Base-by-base conservation (phyloP, 495 filamentous ascomycete genomes). In the Lepraria neglecta region DNA sequence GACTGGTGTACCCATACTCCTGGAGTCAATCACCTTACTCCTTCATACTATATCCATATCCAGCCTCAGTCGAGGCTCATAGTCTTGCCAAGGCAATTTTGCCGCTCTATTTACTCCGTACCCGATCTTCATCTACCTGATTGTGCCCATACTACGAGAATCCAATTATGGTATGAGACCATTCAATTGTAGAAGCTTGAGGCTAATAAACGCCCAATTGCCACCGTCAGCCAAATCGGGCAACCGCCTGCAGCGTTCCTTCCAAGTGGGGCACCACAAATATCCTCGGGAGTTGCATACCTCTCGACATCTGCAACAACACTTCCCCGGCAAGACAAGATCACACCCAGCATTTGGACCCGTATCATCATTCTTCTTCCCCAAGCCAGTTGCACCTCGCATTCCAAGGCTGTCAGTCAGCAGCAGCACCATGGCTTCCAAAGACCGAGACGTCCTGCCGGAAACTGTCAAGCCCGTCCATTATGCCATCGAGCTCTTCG, bases 401-500 rank as follows among this genome's bases (percentile, higher is more conserved):
- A 14, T 35, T 30, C 14, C 33, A 50, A 44, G 15, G 17, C 27
- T 17, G 4, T 31, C 35, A 10, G 14, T 19, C 11, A 60, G 15
- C 46, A 52, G 31, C 11, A 60, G 15, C 58, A 52, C 58, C 17
- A 67, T 67, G 65, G 28, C 35, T 42, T 14, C 47, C 9, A 12
- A n/a, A 51, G 67, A 38, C 35, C 35, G 35, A 38, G 35, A 38
- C 35, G 7, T 38, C 35, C 7, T 38, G 35, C 35, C 35, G 35
- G 35, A 38, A 7, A 38, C 35, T 67, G 83, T 90, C 69, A 94
- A 92, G 72, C 91, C 94, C 0, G 77, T 80, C 61, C 88, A 96
- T 72, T 98, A 98, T 75, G 78, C 84, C 68, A 80, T 98, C 59
- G 88, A 84, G 28, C 82, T 98, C 58, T 85, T 78, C 70, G 86